Base-by-base conservation (phyloP, 805 yeast species). In the Saturnispora mendoncae region DNA sequence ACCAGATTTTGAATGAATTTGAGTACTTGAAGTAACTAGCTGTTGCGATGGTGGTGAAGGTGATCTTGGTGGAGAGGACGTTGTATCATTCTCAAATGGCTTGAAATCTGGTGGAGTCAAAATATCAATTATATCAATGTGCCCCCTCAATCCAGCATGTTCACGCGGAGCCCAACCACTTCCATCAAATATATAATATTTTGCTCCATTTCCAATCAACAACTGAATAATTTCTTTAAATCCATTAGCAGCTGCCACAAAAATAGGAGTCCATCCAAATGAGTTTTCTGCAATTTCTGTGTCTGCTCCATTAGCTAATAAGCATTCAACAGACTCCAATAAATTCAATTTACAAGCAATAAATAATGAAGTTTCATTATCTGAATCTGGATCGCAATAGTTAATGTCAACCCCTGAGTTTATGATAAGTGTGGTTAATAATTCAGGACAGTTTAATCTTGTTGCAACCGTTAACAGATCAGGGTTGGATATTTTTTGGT, bases 111-210 rank as follows among this genome's bases (percentile, higher is more conserved):
- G 43, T 1, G 84, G 84, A 24, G 68, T 68, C 42, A 90, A 64
- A 53, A 75, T 51, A 39, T 75, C 75, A 1, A 92, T 80, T 28
- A 85, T 73, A 2, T 66, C 69, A 44, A 88, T 63, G 57, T 87
- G 94, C 4, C 97, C 97, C 51, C 97, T 71, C 35, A 90, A 66
- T 37, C 85, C 80, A 0, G 97, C 96, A 60, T 90, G 97, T 54
- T 90, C 97, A 78, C 86, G 78, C n/a, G 97, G 95, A 15, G 86
- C 76, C 97, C 97, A 90, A 0, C 97, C 97, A 39, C 92, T 80
- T 35, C 76, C 80, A 62, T 90, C 97, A 14, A 72, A 68, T 21
- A 67, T 61, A 33, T 73, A 71, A 44, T 64, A 73, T 6, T 67
- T 63, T 4, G 86, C 82, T 17, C 76, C 77, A 33, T 68, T 54